Percentiles rank a stretch among this genome's conserved stretches.
phyloP scores from a whole-genome alignment of 2,329 filamentous ascomycete genomes.

The Ascochyta viciae-villosae region DNA sequence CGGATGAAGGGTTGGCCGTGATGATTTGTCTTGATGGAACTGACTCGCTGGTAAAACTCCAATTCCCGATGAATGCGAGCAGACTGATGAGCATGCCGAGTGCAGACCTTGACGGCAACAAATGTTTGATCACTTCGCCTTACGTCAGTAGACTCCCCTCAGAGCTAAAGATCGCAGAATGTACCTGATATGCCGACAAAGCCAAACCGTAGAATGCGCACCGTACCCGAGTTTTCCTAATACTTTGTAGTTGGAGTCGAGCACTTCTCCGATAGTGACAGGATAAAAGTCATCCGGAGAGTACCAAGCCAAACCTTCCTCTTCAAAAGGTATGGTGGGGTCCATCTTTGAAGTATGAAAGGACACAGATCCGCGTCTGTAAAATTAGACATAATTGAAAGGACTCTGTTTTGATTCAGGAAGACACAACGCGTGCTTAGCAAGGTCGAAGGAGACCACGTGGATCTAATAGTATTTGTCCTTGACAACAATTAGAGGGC shows the following conservation, averaged over 20 bases:
- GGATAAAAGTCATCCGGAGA: neutral
- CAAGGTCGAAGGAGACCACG: too few species aligned
- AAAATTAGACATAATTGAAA: too few species aligned
- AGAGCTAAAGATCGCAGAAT: neutral
- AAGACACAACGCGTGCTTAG: too few species aligned
- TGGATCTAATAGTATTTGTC: too few species aligned
- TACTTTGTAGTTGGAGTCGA: conserved; percentile 18
- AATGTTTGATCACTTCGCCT: neutral
- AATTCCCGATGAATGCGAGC: neutral
- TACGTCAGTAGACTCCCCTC: too few species aligned
- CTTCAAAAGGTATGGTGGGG: neutral
- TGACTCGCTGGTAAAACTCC: neutral
- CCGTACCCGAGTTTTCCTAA: conserved; percentile 28
- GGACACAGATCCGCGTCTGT: neutral
- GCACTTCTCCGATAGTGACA: neutral
- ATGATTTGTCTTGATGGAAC: neutral
- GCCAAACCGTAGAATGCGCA: conserved; percentile 26
- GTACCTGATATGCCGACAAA: conserved; percentile 21
- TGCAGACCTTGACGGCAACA: neutral
- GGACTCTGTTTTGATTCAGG: too few species aligned
- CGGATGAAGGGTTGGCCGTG: neutral
- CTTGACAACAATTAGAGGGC: too few species aligned
- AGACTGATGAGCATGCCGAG: neutral
- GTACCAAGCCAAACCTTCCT: neutral
- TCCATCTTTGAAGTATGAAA: neutral